These are phyloP conservation scores for Teunomyces gatunensis DNA, from an alignment of 805 yeast species.

Conservation along the genomic window DNA sequence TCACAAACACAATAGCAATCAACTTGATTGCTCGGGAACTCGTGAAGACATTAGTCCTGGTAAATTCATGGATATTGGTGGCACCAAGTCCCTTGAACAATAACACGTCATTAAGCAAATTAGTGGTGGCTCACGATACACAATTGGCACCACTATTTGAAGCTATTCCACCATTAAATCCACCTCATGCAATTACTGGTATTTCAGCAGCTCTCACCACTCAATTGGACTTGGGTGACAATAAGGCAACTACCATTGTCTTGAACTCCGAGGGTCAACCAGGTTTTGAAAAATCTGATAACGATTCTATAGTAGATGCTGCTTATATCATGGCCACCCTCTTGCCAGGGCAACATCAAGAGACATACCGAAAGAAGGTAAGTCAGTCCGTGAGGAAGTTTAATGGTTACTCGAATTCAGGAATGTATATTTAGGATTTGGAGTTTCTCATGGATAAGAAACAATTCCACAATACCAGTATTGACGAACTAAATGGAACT, in stretches of 20 bases:
- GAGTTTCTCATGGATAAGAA: slow-evolving; percentile 77
- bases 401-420: slow-evolving; percentile 23
- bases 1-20: slow-evolving; percentile 34
- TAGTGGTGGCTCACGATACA: slow-evolving; percentile 13
- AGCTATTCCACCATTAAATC: slow-evolving; percentile 35
- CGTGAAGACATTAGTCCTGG: not conserved
- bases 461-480: slow-evolving; percentile 94
- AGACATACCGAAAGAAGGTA: slow-evolving; percentile 13
- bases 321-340: slow-evolving; percentile 11
- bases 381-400: slow-evolving; percentile 21
- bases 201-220: slow-evolving; percentile 47
- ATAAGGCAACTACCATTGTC: slow-evolving; percentile 18
- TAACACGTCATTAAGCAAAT: slow-evolving; percentile 23
- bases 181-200: slow-evolving; percentile 65
- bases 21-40: slow-evolving; percentile 27
- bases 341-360: slow-evolving; percentile 2
- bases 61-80: slow-evolving; percentile 26
- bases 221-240: slow-evolving; percentile 11
- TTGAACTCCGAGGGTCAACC: slow-evolving; percentile 62
- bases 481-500: slow-evolving; percentile 83
- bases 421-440: slow-evolving; percentile 21
- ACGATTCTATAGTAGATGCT: slow-evolving; percentile 40
- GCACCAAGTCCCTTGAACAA: slow-evolving; percentile 39
- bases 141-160: slow-evolving; percentile 5
- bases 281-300: slow-evolving; percentile 54